phyloP scores from a whole-genome alignment of 164 flowering plant genomes.

The Vitis labrusca region DNA sequence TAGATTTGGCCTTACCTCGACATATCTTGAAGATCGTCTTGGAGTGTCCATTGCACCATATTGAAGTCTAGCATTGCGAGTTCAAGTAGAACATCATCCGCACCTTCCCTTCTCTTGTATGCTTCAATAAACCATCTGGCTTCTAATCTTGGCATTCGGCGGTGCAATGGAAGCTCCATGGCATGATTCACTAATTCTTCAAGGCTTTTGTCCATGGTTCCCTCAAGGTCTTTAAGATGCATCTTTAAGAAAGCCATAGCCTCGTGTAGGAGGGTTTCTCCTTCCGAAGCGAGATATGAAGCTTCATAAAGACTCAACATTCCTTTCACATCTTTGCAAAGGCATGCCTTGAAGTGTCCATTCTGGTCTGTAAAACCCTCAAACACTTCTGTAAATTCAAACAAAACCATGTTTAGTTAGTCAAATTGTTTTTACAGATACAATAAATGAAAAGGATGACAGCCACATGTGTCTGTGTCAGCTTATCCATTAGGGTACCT shows the following conservation, averaged over 20 bases:
- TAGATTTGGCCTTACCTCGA: conserved; percentile 19
- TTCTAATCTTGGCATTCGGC: conserved; percentile 20
- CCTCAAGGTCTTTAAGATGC: conserved; percentile 11
- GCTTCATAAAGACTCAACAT: conserved; percentile 36
- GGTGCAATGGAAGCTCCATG: conserved; percentile 28
- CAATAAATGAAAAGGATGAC: too few species aligned
- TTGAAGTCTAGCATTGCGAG: conserved; percentile 35
- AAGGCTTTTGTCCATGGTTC: not conserved
- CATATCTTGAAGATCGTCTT: conserved; percentile 26
- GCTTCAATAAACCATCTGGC: conserved; percentile 25
- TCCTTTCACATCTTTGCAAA: conserved; percentile 24
- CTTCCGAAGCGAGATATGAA: conserved; percentile 22
- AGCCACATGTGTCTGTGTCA: too few species aligned
- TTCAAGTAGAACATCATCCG: conserved; percentile 18
- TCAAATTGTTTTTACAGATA: too few species aligned
- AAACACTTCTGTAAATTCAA: conserved; percentile 22
- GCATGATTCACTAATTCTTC: conserved; percentile 15
- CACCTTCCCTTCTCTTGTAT: conserved; percentile 8
- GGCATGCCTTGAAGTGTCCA: conserved; percentile 12
- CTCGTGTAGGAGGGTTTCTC: conserved; percentile 25
- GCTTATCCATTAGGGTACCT: conserved; percentile 17
- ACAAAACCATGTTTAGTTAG: not conserved
- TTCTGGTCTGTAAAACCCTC: conserved; percentile 16
- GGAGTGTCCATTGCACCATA: conserved; percentile 19
- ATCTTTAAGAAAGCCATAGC: conserved; percentile 20